A percentile compares a stretch with the other conserved stretches of the same genome.
Conservation (phyloP, 805 yeast genomes). For the Metschnikowia chrysomelidarum region DNA sequence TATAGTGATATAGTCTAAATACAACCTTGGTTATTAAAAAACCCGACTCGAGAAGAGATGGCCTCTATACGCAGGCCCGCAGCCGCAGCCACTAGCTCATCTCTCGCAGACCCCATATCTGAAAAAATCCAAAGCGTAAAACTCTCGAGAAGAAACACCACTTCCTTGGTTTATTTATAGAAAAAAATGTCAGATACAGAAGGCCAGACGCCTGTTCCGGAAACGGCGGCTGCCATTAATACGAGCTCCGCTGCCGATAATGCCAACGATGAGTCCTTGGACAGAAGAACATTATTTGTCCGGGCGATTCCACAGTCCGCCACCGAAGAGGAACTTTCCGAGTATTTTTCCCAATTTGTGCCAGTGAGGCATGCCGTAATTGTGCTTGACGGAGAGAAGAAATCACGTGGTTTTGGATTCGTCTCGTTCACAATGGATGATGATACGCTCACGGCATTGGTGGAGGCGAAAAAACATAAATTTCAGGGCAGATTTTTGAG, state of each 20-base stretch:
- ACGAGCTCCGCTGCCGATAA: not conserved
- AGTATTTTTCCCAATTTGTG: conserved; percentile 85
- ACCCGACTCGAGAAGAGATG: too few species aligned
- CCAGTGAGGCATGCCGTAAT: conserved; percentile 95
- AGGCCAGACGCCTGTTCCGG: too few species aligned
- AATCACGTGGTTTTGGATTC: conserved; percentile 93
- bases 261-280: conserved; percentile 34
- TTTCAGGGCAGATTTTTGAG: conserved; percentile 65
- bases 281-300: conserved; percentile 73
- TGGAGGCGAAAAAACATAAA: conserved; percentile 60
- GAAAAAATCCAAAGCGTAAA: too few species aligned
- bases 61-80: too few species aligned
- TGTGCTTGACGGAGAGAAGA: conserved; percentile 71
- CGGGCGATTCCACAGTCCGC: conserved; percentile 80
- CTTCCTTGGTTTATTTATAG: too few species aligned
- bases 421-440: conserved; percentile 85
- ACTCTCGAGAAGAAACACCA: too few species aligned
- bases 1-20: too few species aligned
- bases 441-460: conserved; percentile 76
- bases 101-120: not conserved
- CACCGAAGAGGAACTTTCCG: conserved; percentile 76
- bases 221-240: not conserved
- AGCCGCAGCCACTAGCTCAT: too few species aligned
- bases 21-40: too few species aligned
- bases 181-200: not conserved